Conservation (phyloP, 768 basidiomycete species). For the Clathrus columnatus region DNA sequence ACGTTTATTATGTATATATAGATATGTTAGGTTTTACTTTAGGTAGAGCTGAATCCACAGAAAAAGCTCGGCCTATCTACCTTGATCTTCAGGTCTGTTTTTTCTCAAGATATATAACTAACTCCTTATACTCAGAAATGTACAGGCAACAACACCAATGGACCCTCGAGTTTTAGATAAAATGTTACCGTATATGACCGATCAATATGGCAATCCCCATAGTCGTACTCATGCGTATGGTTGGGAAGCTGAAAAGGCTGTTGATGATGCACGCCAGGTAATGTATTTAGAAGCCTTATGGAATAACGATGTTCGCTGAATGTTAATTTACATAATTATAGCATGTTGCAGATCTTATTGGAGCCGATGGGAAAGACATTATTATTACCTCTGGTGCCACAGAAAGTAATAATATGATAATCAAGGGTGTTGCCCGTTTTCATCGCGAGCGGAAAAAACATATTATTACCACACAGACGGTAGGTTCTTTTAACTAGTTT, state of each 20-base stretch:
- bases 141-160: constrained; percentile 90
- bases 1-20: constrained; percentile 24
- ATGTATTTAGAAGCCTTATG: constrained; percentile 7
- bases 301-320: constrained; percentile 1
- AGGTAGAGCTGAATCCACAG: constrained; percentile 48
- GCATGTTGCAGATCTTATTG: constrained; percentile 88
- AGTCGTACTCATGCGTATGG: constrained; percentile 98
- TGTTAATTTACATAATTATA: constrained; percentile 23
- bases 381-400: constrained; percentile 98
- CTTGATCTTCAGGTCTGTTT: constrained; percentile 86
- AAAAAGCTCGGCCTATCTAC: constrained; percentile 83
- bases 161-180: constrained; percentile 95
- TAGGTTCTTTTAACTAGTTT: constrained; percentile 28
- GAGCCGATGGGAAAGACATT: constrained; percentile 91
- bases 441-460: constrained; percentile 90
- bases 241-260: constrained; percentile 95
- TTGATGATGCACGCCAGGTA: constrained; percentile 86
- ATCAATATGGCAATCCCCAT: constrained; percentile 97
- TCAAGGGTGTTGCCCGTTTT: constrained; percentile 95
- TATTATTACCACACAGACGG: constrained; percentile 91
- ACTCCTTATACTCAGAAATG: constrained; percentile 8
- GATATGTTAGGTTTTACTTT: constrained; percentile 90
- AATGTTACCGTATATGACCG: constrained; percentile 92
- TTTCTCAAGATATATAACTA: not conserved
- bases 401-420: constrained; percentile 94